phyloP scores from a whole-genome alignment of 148 eudicot genomes.

The Polygonum maritimum region DNA sequence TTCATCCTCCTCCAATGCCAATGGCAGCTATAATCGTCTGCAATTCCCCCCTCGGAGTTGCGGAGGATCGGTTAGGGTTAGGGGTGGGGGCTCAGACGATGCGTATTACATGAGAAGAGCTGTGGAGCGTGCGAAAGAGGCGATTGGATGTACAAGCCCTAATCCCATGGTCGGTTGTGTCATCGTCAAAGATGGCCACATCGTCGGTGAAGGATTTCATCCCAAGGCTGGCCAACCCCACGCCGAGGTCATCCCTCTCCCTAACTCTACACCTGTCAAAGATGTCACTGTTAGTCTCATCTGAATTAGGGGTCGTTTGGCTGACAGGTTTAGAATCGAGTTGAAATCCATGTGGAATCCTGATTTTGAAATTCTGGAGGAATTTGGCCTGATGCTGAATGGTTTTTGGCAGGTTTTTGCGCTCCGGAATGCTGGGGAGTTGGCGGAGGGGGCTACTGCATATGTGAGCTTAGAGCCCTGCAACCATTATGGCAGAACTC shows the following conservation, averaged over 20 bases:
- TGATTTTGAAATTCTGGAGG: background rate
- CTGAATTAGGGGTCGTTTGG: background rate
- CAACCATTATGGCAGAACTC: constrained; percentile 90
- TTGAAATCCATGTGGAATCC: background rate
- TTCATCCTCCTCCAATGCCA: background rate
- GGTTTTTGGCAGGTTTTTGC: constrained; percentile 73
- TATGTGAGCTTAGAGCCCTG: constrained; percentile 98
- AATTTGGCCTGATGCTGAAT: background rate
- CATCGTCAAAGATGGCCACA: constrained; percentile 67
- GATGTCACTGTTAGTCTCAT: background rate
- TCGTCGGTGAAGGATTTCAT: constrained; percentile 97
- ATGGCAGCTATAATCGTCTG: too few relatives aligned
- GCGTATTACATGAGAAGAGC: constrained; percentile 75
- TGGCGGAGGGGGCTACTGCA: constrained; percentile 87
- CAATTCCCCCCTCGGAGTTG: constrained; percentile 19
- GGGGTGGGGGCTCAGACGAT: constrained; percentile 37
- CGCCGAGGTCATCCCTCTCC: constrained; percentile 59
- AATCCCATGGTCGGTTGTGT: constrained; percentile 99
- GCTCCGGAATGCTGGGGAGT: constrained; percentile 76
- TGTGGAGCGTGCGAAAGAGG: constrained; percentile 71
- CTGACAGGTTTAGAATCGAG: background rate
- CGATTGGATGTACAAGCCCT: constrained; percentile 82
- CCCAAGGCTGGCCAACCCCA: constrained; percentile 98
- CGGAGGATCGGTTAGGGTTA: constrained; percentile 20
- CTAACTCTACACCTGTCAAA: background rate